Conservation (phyloP, 2,329 filamentous ascomycete genomes). For the Leptosphaerulina australis region DNA sequence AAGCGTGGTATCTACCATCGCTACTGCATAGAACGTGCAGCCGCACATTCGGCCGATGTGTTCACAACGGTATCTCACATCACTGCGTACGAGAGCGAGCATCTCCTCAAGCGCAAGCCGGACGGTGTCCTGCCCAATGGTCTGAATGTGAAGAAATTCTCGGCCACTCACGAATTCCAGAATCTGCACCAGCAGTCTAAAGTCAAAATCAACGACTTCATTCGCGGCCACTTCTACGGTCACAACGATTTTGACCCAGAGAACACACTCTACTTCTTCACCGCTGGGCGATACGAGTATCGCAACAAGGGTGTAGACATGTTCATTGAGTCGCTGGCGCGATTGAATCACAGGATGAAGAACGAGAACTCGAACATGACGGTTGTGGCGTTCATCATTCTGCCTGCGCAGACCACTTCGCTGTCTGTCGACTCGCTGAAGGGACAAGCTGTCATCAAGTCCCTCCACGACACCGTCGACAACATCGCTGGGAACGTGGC, state of each 20-base stretch:
- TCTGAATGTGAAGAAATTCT: constrained; percentile 97
- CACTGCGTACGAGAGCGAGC: constrained; percentile 97
- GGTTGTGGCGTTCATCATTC: constrained; percentile 96
- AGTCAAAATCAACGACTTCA: constrained; percentile 98
- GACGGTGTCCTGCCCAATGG: constrained; percentile 96
- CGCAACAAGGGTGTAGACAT: constrained; percentile 99
- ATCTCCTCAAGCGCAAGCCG: constrained; percentile 94
- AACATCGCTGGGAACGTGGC: constrained; percentile 93
- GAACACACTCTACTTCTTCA: constrained; percentile 98
- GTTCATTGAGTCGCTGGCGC: constrained; percentile 96
- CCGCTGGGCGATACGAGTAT: constrained; percentile 95
- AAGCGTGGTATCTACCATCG: constrained; percentile 98
- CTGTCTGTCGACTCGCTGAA: constrained; percentile 94
- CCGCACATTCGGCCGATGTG: constrained; percentile 89
- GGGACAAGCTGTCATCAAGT: constrained; percentile 97
- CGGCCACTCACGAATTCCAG: constrained; percentile 97
- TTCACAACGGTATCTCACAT: constrained; percentile 99
- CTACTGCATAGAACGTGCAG: constrained; percentile 96
- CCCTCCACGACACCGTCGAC: constrained; percentile 87
- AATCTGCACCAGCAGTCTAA: constrained; percentile 96
- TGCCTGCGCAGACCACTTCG: constrained; percentile 95
- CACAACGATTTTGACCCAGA: constrained; percentile 97
- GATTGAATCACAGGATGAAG: constrained; percentile 93
- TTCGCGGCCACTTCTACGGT: constrained; percentile 96
- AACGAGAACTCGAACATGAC: constrained; percentile 83